These are phyloP conservation scores for Rosa hybrid DNA, from an alignment of 331 rosid genomes.

Conservation along the genomic window DNA sequence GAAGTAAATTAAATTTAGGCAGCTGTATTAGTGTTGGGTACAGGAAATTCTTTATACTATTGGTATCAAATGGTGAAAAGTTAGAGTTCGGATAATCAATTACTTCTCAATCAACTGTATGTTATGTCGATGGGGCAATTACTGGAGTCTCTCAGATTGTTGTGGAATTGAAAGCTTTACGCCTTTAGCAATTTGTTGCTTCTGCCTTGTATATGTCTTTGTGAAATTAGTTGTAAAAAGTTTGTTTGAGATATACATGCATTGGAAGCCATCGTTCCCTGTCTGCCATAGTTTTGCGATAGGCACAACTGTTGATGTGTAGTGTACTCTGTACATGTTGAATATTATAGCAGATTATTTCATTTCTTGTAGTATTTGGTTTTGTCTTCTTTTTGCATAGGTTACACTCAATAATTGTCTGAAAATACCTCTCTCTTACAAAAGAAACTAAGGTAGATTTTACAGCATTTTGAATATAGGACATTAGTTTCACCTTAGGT, in stretches of 20 bases:
- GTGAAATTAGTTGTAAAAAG: not conserved
- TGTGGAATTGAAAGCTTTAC: not conserved
- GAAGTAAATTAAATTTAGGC: not conserved
- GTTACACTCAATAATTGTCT: not conserved
- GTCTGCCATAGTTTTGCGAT: not conserved
- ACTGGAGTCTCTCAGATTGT: not conserved
- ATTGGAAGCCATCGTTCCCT: not conserved
- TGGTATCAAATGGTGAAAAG: not conserved
- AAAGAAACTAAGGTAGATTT: conserved; percentile 1
- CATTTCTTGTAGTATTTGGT: too few species aligned
- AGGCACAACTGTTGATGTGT: not conserved
- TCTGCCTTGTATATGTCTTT: not conserved
- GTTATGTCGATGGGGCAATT: not conserved
- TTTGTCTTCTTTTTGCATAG: not conserved
- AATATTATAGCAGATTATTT: not conserved
- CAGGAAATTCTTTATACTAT: not conserved
- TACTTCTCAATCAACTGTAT: not conserved
- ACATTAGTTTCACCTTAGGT: not conserved
- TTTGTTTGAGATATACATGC: not conserved
- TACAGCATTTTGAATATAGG: not conserved
- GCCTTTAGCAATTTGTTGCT: not conserved
- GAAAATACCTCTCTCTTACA: not conserved
- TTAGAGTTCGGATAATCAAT: not conserved
- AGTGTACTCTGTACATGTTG: not conserved
- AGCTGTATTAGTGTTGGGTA: not conserved